phyloP scores from a whole-genome alignment of 75 land plant species.

The Pinus albicaulis region DNA sequence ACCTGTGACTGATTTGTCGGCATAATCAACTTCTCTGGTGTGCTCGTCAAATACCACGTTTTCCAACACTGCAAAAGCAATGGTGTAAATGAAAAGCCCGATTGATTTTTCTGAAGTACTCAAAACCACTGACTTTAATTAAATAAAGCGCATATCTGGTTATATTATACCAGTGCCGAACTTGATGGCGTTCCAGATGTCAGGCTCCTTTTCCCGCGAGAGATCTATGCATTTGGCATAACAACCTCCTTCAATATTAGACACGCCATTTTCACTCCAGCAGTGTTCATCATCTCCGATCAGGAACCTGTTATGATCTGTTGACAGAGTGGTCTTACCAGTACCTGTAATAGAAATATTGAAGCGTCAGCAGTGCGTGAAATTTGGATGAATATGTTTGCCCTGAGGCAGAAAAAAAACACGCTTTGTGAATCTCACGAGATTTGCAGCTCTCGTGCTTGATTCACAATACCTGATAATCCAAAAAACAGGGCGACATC shows the following conservation, averaged over 20 bases:
- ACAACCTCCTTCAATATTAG: constrained; percentile 99
- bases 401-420: not conserved
- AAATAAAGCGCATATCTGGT: not conserved
- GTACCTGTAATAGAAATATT: constrained; percentile 54
- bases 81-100: not conserved
- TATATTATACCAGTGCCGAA: constrained; percentile 78
- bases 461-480: constrained; percentile 67
- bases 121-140: not conserved
- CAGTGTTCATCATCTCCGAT: constrained; percentile 99
- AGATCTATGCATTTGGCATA: constrained; percentile 98
- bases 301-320: constrained; percentile 81
- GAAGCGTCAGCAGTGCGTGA: too few relatives aligned
- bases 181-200: constrained; percentile 96
- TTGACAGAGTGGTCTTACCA: constrained; percentile 97
- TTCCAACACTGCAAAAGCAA: constrained; percentile 64
- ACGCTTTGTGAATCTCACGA: not conserved
- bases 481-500: constrained; percentile 99
- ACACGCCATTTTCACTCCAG: constrained; percentile 93
- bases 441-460: not conserved
- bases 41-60: constrained; percentile 97
- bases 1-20: constrained; percentile 91
- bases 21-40: constrained; percentile 78
- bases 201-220: constrained; percentile 87
- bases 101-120: not conserved
- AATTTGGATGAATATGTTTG: not conserved